A percentile compares a stretch with the other conserved stretches of the same genome.
These are phyloP conservation scores for Gossypium davidsonii DNA, from an alignment of 441 rosid genomes.

Conservation along the genomic window DNA sequence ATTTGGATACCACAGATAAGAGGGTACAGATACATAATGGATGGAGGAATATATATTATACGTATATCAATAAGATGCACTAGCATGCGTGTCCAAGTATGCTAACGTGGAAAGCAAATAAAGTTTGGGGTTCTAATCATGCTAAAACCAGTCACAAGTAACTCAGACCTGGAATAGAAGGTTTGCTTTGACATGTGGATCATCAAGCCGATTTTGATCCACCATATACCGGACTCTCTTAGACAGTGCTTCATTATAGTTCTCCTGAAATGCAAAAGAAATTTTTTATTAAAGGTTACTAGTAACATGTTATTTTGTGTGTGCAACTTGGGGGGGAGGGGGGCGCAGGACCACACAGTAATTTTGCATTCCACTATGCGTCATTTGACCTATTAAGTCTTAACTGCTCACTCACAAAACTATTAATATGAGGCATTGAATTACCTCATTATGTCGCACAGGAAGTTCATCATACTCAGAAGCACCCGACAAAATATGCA, in stretches of 20 bases:
- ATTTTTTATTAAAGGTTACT: neutral
- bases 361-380: neutral
- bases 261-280: constrained; percentile 51
- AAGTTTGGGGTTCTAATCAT: neutral
- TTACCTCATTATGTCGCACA: constrained; percentile 97
- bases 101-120: neutral
- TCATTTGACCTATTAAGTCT: neutral
- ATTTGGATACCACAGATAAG: neutral
- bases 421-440: constrained; percentile 6
- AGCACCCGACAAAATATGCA: constrained; percentile 82
- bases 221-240: constrained; percentile 63
- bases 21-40: neutral
- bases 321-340: too few species aligned
- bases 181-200: constrained; percentile 92
- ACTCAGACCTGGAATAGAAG: constrained; percentile 71
- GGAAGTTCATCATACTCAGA: constrained; percentile 96
- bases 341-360: neutral
- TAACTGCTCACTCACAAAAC: neutral
- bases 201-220: constrained; percentile 78
- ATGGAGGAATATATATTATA: neutral
- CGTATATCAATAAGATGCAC: neutral
- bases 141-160: constrained; percentile 7
- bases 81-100: neutral
- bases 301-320: neutral
- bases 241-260: constrained; percentile 68